Conservation (phyloP, 768 basidiomycete genomes). For the Paxillus involutus region DNA sequence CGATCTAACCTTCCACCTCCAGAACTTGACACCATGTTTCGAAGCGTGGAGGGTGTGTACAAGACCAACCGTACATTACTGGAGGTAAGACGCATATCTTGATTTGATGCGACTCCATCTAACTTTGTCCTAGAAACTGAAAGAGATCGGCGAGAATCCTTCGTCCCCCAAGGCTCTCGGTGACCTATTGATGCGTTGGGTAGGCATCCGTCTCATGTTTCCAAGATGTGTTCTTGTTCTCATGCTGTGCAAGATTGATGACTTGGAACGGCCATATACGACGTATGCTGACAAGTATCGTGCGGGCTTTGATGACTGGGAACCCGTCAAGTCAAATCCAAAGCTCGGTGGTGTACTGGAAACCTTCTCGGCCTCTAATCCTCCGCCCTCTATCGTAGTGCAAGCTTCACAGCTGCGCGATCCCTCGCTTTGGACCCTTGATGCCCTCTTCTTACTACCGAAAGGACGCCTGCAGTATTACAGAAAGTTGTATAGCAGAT, state of each 20-base stretch:
- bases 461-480: slow-evolving; percentile 87
- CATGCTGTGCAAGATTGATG: slow-evolving; percentile 68
- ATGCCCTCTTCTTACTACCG: slow-evolving; percentile 85
- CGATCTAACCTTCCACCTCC: slow-evolving; percentile 90
- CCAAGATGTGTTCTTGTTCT: slow-evolving; percentile 18
- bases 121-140: slow-evolving; percentile 67
- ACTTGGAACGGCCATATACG: slow-evolving; percentile 84
- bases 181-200: slow-evolving; percentile 97
- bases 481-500: slow-evolving; percentile 80
- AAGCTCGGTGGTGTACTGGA: slow-evolving; percentile 67
- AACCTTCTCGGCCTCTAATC: slow-evolving; percentile 64
- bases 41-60: slow-evolving; percentile 89
- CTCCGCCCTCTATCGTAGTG: slow-evolving; percentile 49
- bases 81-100: slow-evolving; percentile 41
- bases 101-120: neutral
- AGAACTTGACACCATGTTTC: slow-evolving; percentile 91
- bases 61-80: slow-evolving; percentile 85
- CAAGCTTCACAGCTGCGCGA: slow-evolving; percentile 35
- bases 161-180: slow-evolving; percentile 92
- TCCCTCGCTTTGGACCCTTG: slow-evolving; percentile 72
- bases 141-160: slow-evolving; percentile 91
- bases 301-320: slow-evolving; percentile 81
- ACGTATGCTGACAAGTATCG: slow-evolving; percentile 73
- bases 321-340: slow-evolving; percentile 73
- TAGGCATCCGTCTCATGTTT: slow-evolving; percentile 38